Evolutionary conservation across 495 filamentous ascomycete species (phyloP).

Genomic region (Podospora australis): DNA sequence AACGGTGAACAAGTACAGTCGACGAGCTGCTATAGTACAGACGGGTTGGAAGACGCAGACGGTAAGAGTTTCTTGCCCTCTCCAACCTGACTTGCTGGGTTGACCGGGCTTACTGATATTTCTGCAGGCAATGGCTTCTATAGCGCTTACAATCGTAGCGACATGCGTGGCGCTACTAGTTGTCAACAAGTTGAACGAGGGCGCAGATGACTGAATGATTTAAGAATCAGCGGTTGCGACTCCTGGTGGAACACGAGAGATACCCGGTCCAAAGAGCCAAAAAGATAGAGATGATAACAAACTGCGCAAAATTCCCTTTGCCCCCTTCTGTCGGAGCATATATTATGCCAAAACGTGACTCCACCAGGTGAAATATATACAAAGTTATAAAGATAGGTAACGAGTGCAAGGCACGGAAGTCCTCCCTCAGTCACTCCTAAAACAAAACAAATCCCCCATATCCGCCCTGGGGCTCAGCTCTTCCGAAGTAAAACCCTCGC

Average conservation of each 20-base stretch:
- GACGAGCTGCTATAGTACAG: constrained; percentile 77
- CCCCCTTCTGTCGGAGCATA: too few relatives aligned
- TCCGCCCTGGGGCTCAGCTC: constrained; percentile 15
- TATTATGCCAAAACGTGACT: too few relatives aligned
- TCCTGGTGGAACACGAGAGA: too few relatives aligned
- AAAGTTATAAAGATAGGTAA: too few relatives aligned
- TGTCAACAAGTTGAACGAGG: constrained; percentile 30
- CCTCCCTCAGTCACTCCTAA: constrained; percentile 13
- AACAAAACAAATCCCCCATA: constrained; percentile 24
- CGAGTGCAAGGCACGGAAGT: too few relatives aligned
- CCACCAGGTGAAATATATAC: too few relatives aligned
- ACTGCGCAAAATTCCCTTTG: too few relatives aligned
- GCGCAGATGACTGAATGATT: constrained; percentile 10
- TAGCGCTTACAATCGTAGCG: constrained; percentile 73
- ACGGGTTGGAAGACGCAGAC: constrained; percentile 88
- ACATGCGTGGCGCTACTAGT: constrained; percentile 56
- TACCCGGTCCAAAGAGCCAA: too few relatives aligned
- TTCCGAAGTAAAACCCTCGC: constrained; percentile 20
- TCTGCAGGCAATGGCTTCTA: constrained; percentile 55
- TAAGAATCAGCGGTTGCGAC: too few relatives aligned
- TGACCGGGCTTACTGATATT: neutral
- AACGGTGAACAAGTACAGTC: constrained; percentile 78
- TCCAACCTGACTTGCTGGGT: constrained; percentile 24
- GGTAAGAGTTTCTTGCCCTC: constrained; percentile 37
- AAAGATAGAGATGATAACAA: too few relatives aligned